Evolutionary conservation across 345 rosid genomes (phyloP).

Genomic region (Aquilaria yunnanensis): DNA sequence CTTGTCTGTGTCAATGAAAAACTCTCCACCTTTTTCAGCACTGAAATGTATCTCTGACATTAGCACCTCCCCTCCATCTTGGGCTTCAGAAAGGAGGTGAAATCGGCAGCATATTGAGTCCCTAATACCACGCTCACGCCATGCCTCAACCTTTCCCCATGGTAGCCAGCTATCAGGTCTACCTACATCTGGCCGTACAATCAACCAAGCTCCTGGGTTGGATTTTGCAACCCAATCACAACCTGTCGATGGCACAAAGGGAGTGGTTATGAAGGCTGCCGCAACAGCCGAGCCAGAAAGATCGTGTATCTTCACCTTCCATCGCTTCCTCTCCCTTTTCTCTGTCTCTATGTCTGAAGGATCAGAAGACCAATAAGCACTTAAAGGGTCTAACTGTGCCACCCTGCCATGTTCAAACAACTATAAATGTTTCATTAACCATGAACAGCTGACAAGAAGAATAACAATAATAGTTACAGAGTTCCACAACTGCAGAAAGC

Average conservation of each 20-base stretch:
- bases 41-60: slow-evolving; percentile 78
- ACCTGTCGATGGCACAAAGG: slow-evolving; percentile 90
- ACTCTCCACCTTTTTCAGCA: slow-evolving; percentile 91
- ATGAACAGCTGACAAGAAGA: slow-evolving; percentile 6
- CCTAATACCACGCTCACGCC: slow-evolving; percentile 94
- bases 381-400: slow-evolving; percentile 60
- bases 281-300: slow-evolving; percentile 96
- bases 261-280: slow-evolving; percentile 97
- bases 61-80: slow-evolving; percentile 71
- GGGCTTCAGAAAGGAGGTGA: slow-evolving; percentile 69
- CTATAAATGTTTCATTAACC: slow-evolving; percentile 27
- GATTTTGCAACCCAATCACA: slow-evolving; percentile 99
- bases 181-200: slow-evolving; percentile 74
- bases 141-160: slow-evolving; percentile 95
- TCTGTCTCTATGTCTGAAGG: slow-evolving; percentile 51
- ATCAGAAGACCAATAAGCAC: slow-evolving; percentile 49
- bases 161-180: slow-evolving; percentile 94
- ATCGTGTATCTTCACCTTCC: slow-evolving; percentile 98
- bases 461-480: neutral
- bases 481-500: neutral
- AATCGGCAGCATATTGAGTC: slow-evolving; percentile 85
- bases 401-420: slow-evolving; percentile 44
- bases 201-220: slow-evolving; percentile 95
- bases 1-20: slow-evolving; percentile 75
- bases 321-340: slow-evolving; percentile 90